Conservation (phyloP, 228 moss, liverwort and hornwort genomes). For the Sphagnum fallax region DNA sequence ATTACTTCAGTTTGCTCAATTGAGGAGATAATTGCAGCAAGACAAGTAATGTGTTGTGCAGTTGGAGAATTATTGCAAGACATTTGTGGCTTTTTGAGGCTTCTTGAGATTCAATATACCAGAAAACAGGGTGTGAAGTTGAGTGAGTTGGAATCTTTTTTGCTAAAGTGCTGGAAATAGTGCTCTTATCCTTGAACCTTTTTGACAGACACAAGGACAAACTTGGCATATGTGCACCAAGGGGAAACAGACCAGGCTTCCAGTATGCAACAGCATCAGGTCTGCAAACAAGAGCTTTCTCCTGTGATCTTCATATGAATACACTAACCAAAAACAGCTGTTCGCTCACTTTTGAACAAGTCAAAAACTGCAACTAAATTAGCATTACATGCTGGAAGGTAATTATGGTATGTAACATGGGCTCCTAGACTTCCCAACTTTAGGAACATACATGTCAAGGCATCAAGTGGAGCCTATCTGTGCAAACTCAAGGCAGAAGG, state of each 20-base stretch:
- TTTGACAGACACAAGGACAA: constrained; percentile 22
- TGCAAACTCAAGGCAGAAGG: neutral
- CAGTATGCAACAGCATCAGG: constrained; percentile 34
- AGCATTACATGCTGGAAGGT: no score
- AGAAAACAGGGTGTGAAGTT: neutral
- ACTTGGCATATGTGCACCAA: constrained; percentile 29
- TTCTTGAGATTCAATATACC: neutral
- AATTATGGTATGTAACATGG: no score
- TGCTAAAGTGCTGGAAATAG: no score
- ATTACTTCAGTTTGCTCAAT: neutral
- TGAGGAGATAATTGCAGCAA: neutral
- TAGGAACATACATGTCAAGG: neutral
- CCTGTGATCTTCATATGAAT: no score
- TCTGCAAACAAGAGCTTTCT: neutral
- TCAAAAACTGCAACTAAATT: no score
- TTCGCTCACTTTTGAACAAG: neutral
- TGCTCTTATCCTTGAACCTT: neutral
- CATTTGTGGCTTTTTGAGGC: neutral
- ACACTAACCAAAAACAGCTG: neutral
- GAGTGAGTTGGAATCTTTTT: neutral
- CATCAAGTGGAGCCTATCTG: neutral
- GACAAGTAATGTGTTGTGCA: neutral
- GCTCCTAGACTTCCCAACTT: neutral
- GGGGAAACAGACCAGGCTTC: constrained; percentile 25
- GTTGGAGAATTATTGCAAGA: neutral